These are phyloP conservation scores for Cenchrus purpureus DNA, from an alignment of 176 grass and related monocot genomes.

Conservation along the genomic window DNA sequence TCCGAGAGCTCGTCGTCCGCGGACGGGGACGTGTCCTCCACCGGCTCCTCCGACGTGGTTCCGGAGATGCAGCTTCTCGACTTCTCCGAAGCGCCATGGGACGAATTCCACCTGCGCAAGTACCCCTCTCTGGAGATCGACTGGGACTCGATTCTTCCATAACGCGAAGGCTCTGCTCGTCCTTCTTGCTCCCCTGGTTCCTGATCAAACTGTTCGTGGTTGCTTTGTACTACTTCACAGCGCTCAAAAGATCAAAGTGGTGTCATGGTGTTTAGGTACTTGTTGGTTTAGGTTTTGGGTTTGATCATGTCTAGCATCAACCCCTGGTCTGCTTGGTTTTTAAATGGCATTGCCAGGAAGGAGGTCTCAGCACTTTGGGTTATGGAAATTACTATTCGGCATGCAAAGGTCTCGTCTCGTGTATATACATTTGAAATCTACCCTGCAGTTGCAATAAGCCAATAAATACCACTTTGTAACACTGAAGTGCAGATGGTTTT, in stretches of 20 bases:
- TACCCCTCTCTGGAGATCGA: slow-evolving; percentile 98
- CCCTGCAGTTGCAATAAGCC: slow-evolving; percentile 22
- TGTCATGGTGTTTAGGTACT: slow-evolving; percentile 23
- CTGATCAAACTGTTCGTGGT: slow-evolving; percentile 36
- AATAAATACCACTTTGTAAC: slow-evolving; percentile 38
- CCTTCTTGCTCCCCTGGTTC: slow-evolving; percentile 1
- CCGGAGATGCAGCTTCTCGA: slow-evolving; percentile 67
- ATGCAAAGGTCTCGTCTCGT: slow-evolving; percentile 3
- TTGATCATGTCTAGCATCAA: slow-evolving; percentile 40
- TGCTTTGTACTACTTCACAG: slow-evolving; percentile 28
- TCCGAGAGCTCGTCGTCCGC: slow-evolving; percentile 48
- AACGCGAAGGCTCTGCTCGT: slow-evolving; percentile 19
- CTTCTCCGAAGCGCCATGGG: slow-evolving; percentile 88
- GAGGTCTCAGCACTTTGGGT: slow-evolving; percentile 18
- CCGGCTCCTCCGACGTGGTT: slow-evolving; percentile 43
- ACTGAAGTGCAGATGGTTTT: background rate
- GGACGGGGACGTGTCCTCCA: slow-evolving; percentile 59
- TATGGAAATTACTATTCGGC: slow-evolving; percentile 27
- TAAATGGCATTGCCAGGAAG: slow-evolving; percentile 57
- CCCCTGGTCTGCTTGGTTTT: slow-evolving; percentile 59
- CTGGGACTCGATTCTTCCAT: slow-evolving; percentile 86
- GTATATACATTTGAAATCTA: slow-evolving; percentile 25
- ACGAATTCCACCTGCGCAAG: slow-evolving; percentile 75
- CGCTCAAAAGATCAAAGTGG: background rate
- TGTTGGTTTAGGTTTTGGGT: slow-evolving; percentile 44